These are phyloP conservation scores for Xylaria longipes DNA, from an alignment of 495 filamentous ascomycete species.

Conservation along the genomic window DNA sequence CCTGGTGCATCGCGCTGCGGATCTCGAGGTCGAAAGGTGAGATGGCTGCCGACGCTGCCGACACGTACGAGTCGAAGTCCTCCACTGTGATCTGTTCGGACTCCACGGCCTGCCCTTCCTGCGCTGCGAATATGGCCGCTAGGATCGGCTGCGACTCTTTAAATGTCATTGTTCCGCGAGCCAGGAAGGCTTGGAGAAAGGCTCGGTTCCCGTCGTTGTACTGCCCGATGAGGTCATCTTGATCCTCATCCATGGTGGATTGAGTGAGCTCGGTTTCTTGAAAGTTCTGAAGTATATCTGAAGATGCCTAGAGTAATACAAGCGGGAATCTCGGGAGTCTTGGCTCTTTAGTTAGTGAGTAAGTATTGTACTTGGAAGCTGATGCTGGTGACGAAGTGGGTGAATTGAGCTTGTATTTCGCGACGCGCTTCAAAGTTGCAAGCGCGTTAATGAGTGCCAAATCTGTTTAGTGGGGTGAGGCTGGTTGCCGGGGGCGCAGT, in stretches of 20 bases:
- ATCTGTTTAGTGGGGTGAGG: slow-evolving; percentile 7
- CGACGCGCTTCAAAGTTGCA: background rate
- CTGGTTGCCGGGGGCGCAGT: too few relatives aligned
- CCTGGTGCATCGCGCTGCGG: slow-evolving; percentile 70
- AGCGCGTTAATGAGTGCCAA: slow-evolving; percentile 21
- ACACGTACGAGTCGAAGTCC: slow-evolving; percentile 71
- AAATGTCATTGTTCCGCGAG: slow-evolving; percentile 76
- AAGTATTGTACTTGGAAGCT: background rate
- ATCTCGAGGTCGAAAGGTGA: slow-evolving; percentile 88
- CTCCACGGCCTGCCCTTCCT: slow-evolving; percentile 47
- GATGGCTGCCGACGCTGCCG: slow-evolving; percentile 71
- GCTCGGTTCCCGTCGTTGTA: slow-evolving; percentile 74
- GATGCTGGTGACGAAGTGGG: background rate
- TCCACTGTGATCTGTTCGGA: slow-evolving; percentile 68
- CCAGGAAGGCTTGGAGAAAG: slow-evolving; percentile 92
- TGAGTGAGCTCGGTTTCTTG: background rate
- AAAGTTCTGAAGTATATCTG: background rate
- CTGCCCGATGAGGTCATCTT: slow-evolving; percentile 30
- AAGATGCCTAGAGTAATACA: background rate
- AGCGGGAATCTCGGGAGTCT: background rate
- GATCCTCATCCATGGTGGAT: slow-evolving; percentile 18
- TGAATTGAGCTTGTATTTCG: background rate
- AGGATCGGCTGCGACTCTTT: slow-evolving; percentile 74
- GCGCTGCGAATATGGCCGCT: slow-evolving; percentile 71
- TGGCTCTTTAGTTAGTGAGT: background rate